Percentiles rank a stretch among this genome's conserved stretches.
These are phyloP conservation scores for Kuraishia piskuri DNA, from an alignment of 805 yeast genomes.

Conservation along the genomic window DNA sequence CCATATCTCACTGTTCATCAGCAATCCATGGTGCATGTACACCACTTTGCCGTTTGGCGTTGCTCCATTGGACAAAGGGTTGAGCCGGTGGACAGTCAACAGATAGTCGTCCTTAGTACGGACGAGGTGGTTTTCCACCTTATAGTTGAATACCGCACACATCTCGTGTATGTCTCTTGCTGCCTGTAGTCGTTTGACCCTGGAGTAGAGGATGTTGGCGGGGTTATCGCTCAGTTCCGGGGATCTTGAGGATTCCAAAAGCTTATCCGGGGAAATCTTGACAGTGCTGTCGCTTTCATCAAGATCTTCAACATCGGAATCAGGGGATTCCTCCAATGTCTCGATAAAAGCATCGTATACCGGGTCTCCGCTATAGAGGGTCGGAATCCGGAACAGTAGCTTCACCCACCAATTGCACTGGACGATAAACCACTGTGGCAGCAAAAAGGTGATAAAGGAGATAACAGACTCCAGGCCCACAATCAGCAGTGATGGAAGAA, in stretches of 20 bases:
- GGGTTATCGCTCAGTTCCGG: conserved; percentile 2
- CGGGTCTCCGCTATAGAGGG: conserved; percentile 3
- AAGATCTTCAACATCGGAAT: conserved; percentile 7
- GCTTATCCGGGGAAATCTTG: too few relatives aligned
- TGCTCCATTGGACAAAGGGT: conserved; percentile 24
- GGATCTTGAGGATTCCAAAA: too few relatives aligned
- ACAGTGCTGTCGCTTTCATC: conserved; percentile 1
- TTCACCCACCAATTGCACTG: conserved; percentile 16
- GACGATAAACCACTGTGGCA: conserved; percentile 26
- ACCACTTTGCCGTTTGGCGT: conserved; percentile 39
- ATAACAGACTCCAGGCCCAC: conserved; percentile 23
- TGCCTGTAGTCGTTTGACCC: conserved; percentile 29
- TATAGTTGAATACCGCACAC: conserved; percentile 60
- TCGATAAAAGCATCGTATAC: conserved; percentile 4
- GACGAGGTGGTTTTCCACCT: conserved; percentile 69
- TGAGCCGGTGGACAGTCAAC: conserved; percentile 64
- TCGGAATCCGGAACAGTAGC: conserved; percentile 2
- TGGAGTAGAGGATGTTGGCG: conserved; percentile 3
- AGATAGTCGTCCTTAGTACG: conserved; percentile 71
- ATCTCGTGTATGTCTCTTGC: conserved; percentile 55
- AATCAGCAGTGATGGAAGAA: conserved; percentile 2
- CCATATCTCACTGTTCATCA: conserved; percentile 73
- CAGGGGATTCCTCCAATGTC: background rate
- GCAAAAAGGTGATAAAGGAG: conserved; percentile 24
- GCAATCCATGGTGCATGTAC: conserved; percentile 83